These are phyloP conservation scores for Nicotiana undulata DNA, from an alignment of 257 asterid genomes.

Conservation along the genomic window DNA sequence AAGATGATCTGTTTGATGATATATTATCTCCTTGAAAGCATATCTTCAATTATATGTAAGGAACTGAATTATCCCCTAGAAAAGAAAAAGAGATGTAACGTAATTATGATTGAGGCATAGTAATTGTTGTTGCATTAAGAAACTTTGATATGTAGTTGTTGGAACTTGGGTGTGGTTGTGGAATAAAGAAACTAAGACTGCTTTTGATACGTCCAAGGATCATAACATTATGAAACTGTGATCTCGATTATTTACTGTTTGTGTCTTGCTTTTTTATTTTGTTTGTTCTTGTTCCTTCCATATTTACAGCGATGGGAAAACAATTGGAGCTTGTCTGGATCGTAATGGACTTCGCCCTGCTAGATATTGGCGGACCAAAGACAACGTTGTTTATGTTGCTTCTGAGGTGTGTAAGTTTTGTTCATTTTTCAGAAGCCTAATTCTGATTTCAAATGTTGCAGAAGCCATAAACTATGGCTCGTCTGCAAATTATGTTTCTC, in stretches of 20 bases:
- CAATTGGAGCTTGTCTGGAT: constrained; percentile 99
- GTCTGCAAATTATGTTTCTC: neutral
- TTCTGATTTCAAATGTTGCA: neutral
- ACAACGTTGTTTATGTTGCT: constrained; percentile 94
- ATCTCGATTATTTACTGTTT: neutral
- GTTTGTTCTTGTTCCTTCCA: neutral
- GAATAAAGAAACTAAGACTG: neutral
- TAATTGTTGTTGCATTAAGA: neutral
- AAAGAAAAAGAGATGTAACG: neutral
- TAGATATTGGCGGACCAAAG: constrained; percentile 94
- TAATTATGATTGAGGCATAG: neutral
- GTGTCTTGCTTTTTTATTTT: neutral
- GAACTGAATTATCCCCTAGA: neutral
- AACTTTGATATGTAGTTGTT: neutral
- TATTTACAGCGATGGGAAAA: constrained; percentile 84
- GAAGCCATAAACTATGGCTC: neutral
- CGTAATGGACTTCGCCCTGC: constrained; percentile 99
- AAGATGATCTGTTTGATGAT: neutral
- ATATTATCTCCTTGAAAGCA: neutral
- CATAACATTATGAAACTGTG: neutral
- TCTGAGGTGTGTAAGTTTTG: constrained; percentile 69
- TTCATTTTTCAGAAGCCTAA: neutral
- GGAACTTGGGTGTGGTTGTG: neutral
- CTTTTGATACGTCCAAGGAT: neutral
- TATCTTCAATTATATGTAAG: neutral